Evolutionary conservation across 2,329 filamentous ascomycete species (phyloP).

Genomic region (Cytospora paraplurivora): DNA sequence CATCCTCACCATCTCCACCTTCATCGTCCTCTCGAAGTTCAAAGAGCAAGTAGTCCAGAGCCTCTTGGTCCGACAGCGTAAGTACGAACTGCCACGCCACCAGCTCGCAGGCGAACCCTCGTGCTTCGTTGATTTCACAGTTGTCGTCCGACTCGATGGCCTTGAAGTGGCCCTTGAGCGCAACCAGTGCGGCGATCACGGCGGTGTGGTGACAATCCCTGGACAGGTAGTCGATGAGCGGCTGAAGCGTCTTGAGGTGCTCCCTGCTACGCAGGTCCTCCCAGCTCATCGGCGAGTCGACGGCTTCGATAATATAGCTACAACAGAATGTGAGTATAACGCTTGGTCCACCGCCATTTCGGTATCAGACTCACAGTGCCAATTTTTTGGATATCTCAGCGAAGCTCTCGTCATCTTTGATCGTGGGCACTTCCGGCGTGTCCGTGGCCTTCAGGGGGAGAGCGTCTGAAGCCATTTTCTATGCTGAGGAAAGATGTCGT

Average conservation of each 20-base stretch:
- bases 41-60: constrained; percentile 23
- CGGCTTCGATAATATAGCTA: constrained; percentile 24
- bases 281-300: constrained; percentile 20
- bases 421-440: constrained; percentile 14
- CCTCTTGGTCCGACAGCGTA: constrained; percentile 20
- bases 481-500: constrained; percentile 5
- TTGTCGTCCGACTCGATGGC: constrained; percentile 21
- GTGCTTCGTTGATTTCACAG: constrained; percentile 19
- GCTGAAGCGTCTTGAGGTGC: constrained; percentile 19
- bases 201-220: constrained; percentile 21
- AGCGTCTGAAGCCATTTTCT: constrained; percentile 8
- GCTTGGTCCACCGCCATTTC: background rate
- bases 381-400: constrained; percentile 24
- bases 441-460: background rate
- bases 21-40: constrained; percentile 17
- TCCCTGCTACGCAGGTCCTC: constrained; percentile 23
- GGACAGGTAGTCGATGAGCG: constrained; percentile 22
- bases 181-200: constrained; percentile 17
- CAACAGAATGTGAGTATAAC: background rate
- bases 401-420: constrained; percentile 19
- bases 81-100: constrained; percentile 25
- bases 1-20: background rate
- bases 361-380: constrained; percentile 15
- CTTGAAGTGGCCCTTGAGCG: constrained; percentile 23
- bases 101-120: constrained; percentile 21